Conservation (phyloP, 805 yeast genomes). For the Ogataea minuta region DNA sequence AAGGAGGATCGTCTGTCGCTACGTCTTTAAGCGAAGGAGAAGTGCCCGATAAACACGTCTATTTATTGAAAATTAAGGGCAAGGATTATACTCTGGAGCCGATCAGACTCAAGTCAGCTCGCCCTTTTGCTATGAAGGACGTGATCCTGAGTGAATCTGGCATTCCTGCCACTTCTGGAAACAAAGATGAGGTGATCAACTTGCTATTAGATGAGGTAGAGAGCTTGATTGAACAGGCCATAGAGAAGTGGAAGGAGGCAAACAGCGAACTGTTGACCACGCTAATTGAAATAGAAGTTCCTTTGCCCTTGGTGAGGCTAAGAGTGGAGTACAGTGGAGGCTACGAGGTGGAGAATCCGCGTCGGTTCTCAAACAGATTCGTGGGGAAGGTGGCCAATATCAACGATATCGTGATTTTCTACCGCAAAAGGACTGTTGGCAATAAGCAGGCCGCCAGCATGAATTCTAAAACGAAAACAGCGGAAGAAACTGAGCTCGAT, state of each 20-base stretch:
- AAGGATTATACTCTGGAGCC: slow-evolving; percentile 55
- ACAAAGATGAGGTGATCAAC: slow-evolving; percentile 56
- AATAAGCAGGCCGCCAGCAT: slow-evolving; percentile 17
- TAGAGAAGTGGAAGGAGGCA: slow-evolving; percentile 42
- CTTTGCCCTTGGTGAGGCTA: slow-evolving; percentile 78
- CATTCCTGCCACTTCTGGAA: slow-evolving; percentile 58
- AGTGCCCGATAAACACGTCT: slow-evolving; percentile 69
- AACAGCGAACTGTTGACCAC: slow-evolving; percentile 28
- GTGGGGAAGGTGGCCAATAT: slow-evolving; percentile 89
- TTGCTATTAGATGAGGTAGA: slow-evolving; percentile 67
- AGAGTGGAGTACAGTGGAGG: slow-evolving; percentile 90
- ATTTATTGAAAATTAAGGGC: slow-evolving; percentile 63
- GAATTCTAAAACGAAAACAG: slow-evolving; percentile 32
- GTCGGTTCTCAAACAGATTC: slow-evolving; percentile 85
- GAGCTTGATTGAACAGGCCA: slow-evolving; percentile 58
- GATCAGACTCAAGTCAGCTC: slow-evolving; percentile 62
- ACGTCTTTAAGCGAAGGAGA: slow-evolving; percentile 89
- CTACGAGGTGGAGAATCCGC: slow-evolving; percentile 86
- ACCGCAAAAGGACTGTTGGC: slow-evolving; percentile 39
- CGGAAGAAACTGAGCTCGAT: slow-evolving; percentile 35
- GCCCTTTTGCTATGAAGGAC: slow-evolving; percentile 80
- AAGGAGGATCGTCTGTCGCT: slow-evolving; percentile 93
- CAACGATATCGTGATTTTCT: slow-evolving; percentile 78
- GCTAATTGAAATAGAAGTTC: slow-evolving; percentile 41
- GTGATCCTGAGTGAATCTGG: slow-evolving; percentile 53